phyloP scores from a whole-genome alignment of 306 rosid species.

The Glycine latifolia region DNA sequence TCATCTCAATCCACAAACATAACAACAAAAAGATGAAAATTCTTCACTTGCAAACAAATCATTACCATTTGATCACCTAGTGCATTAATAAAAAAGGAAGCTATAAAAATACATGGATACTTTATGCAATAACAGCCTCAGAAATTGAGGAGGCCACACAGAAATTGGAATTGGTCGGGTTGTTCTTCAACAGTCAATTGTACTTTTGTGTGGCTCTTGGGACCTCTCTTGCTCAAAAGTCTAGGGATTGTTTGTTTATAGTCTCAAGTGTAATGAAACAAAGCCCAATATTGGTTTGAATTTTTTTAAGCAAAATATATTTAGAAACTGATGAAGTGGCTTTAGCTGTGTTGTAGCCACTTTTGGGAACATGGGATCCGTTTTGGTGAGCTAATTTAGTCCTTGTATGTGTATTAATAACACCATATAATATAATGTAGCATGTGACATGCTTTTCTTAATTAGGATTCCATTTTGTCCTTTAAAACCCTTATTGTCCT shows the following conservation, averaged over 20 bases:
- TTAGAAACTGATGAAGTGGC: constrained; percentile 52
- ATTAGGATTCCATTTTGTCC: constrained; percentile 35
- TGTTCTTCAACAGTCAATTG: constrained; percentile 52
- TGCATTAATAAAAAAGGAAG: constrained; percentile 29
- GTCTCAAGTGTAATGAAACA: constrained; percentile 17
- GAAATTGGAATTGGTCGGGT: constrained; percentile 57
- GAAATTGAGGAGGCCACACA: constrained; percentile 38
- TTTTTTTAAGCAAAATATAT: neutral
- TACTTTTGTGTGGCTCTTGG: constrained; percentile 48
- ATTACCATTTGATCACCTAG: constrained; percentile 32
- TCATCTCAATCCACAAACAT: constrained; percentile 32
- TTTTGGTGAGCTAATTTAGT: constrained; percentile 59
- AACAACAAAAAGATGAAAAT: constrained; percentile 13
- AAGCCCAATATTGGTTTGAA: no score
- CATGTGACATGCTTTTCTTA: constrained; percentile 67
- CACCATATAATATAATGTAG: constrained; percentile 28
- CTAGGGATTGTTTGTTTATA: constrained; percentile 31
- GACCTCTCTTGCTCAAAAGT: constrained; percentile 40
- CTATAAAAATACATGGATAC: constrained; percentile 46
- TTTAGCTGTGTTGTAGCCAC: constrained; percentile 58
- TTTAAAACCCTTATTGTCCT: constrained; percentile 16
- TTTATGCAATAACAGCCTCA: constrained; percentile 32
- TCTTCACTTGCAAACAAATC: constrained; percentile 1
- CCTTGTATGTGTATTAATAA: constrained; percentile 52
- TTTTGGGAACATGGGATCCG: constrained; percentile 74